These are phyloP conservation scores for Sistotremastrum suecicum DNA, from an alignment of 768 basidiomycete genomes.

Conservation along the genomic window DNA sequence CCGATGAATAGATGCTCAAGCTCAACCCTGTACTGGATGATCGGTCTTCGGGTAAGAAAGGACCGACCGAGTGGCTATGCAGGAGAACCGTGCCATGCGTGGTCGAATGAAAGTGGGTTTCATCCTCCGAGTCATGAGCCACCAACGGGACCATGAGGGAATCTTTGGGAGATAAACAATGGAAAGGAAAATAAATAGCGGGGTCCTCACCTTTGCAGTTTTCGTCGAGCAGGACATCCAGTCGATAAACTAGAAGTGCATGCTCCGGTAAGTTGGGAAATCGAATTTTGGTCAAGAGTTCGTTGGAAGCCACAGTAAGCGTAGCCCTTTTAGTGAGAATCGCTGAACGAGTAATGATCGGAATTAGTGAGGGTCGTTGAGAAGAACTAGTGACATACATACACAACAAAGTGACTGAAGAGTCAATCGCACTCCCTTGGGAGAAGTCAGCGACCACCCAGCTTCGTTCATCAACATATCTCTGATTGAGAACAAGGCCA, in stretches of 20 bases:
- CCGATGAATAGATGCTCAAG: conserved; percentile 46
- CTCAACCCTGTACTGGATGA: conserved; percentile 25
- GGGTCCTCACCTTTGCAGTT: too few relatives aligned
- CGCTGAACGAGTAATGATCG: conserved; percentile 17
- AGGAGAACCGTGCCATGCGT: conserved; percentile 31
- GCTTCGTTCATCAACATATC: conserved; percentile 35
- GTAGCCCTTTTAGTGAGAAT: conserved; percentile 22
- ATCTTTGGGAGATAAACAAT: conserved; percentile 18
- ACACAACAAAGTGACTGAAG: conserved; percentile 27
- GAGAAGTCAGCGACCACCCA: conserved; percentile 50
- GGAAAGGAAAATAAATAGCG: too few relatives aligned
- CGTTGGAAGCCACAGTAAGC: conserved; percentile 20
- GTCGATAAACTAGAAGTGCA: conserved; percentile 51
- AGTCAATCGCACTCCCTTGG: conserved; percentile 19
- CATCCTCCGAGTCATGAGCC: conserved; percentile 44
- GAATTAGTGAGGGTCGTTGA: conserved; percentile 2
- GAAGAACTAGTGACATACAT: conserved; percentile 5
- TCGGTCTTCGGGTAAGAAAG: conserved; percentile 33
- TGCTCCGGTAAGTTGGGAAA: conserved; percentile 46
- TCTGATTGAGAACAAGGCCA: conserved; percentile 39
- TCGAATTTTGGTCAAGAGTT: conserved; percentile 28
- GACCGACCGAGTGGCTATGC: conserved; percentile 55
- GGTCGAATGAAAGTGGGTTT: conserved; percentile 58
- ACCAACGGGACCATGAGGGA: conserved; percentile 51
- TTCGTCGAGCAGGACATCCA: too few relatives aligned